A percentile compares a stretch with the other conserved stretches of the same genome.
These are phyloP conservation scores for Aspergillus leporis DNA, from an alignment of 495 filamentous ascomycete species.

Conservation along the genomic window DNA sequence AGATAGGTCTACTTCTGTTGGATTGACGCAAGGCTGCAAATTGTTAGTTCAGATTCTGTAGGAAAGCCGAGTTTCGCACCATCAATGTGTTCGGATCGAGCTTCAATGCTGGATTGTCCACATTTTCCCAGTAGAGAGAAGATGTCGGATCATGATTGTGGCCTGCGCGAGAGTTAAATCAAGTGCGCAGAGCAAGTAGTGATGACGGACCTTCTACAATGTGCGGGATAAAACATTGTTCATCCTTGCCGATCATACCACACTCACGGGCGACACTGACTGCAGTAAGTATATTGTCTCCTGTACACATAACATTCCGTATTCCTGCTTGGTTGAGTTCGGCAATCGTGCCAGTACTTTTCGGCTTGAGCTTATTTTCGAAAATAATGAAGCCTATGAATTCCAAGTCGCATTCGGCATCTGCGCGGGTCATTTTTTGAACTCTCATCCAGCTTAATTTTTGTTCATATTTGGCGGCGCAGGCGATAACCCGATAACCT, in stretches of 20 bases:
- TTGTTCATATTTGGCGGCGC: conserved; percentile 82
- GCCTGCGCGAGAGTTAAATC: conserved; percentile 36
- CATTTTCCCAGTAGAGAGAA: conserved; percentile 83
- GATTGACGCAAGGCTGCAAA: conserved; percentile 64
- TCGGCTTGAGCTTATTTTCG: conserved; percentile 95
- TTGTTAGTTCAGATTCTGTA: conserved; percentile 26
- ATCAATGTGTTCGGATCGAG: conserved; percentile 77
- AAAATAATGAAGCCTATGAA: conserved; percentile 98
- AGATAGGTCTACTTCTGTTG: conserved; percentile 72
- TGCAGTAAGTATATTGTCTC: conserved; percentile 97
- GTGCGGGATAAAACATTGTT: conserved; percentile 90
- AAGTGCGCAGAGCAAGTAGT: background rate
- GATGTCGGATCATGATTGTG: conserved; percentile 66
- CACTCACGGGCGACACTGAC: conserved; percentile 96
- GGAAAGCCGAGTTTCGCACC: conserved; percentile 38
- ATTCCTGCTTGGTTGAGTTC: conserved; percentile 87
- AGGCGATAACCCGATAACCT: conserved; percentile 96
- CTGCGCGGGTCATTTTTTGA: conserved; percentile 84
- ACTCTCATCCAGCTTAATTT: conserved; percentile 91
- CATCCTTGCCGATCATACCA: conserved; percentile 72
- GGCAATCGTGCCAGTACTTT: conserved; percentile 71
- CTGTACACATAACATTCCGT: conserved; percentile 93
- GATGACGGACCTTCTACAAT: conserved; percentile 65
- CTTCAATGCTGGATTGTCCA: conserved; percentile 74
- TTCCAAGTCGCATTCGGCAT: conserved; percentile 78